A percentile compares a stretch with the other conserved stretches of the same genome.
phyloP scores from a whole-genome alignment of 2,329 filamentous ascomycete genomes.

The Alternaria sp. region DNA sequence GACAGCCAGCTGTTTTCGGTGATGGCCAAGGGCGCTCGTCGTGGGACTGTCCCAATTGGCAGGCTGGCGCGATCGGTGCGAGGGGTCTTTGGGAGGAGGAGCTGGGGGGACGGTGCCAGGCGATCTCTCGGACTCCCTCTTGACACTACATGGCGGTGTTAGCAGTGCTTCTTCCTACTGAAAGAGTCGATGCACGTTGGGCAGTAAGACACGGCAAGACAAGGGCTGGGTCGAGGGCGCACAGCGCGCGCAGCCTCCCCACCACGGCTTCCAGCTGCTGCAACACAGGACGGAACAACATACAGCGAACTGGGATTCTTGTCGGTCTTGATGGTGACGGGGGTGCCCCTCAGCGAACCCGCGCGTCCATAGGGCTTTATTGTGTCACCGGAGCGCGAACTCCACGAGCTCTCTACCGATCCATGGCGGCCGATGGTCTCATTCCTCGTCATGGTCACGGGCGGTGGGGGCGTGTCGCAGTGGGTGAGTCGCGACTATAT shows the following conservation, averaged over 20 bases:
- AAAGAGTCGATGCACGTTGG: constrained; percentile 25
- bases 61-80: constrained; percentile 48
- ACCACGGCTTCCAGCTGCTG: constrained; percentile 6
- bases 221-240: constrained; percentile 33
- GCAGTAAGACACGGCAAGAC: constrained; percentile 36
- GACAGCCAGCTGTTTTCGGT: constrained; percentile 75
- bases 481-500: constrained; percentile 27
- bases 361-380: constrained; percentile 59
- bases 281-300: constrained; percentile 40
- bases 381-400: constrained; percentile 72
- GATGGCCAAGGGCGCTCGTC: constrained; percentile 70
- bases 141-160: constrained; percentile 50
- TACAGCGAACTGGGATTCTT: constrained; percentile 58
- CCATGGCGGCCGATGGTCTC: constrained; percentile 71
- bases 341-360: constrained; percentile 47
- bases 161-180: constrained; percentile 31
- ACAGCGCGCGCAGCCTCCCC: constrained; percentile 29
- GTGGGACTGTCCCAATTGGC: constrained; percentile 64
- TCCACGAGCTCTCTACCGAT: constrained; percentile 71
- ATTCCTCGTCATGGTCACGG: constrained; percentile 68
- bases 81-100: constrained; percentile 49
- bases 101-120: constrained; percentile 50
- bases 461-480: constrained; percentile 18
- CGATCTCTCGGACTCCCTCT: constrained; percentile 57
- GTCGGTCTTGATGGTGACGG: constrained; percentile 64